Evolutionary conservation across 2,329 filamentous ascomycete species (phyloP).

Genomic region (Calonectria montana): DNA sequence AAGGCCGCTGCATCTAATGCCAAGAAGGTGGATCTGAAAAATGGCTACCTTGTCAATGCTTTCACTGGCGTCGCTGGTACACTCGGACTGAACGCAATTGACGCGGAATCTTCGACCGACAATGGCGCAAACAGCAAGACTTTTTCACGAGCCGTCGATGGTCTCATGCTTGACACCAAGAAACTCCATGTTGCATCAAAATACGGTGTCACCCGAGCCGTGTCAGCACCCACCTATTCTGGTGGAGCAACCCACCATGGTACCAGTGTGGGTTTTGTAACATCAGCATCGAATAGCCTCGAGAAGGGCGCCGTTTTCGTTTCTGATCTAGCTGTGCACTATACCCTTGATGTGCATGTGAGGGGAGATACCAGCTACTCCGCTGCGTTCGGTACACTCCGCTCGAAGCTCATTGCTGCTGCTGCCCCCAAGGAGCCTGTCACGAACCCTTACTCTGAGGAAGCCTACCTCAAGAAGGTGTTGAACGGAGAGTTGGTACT

Average conservation of each 20-base stretch:
- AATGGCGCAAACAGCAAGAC: conserved; percentile 58
- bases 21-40: conserved; percentile 59
- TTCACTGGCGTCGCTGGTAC: conserved; percentile 71
- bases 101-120: conserved; percentile 65
- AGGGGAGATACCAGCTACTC: conserved; percentile 63
- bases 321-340: conserved; percentile 67
- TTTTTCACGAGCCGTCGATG: conserved; percentile 70
- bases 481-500: conserved; percentile 65
- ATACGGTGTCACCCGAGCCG: conserved; percentile 69
- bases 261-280: conserved; percentile 69
- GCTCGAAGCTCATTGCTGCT: conserved; percentile 65
- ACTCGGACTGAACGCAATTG: conserved; percentile 73
- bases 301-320: conserved; percentile 64
- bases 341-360: conserved; percentile 61
- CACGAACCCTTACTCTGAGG: conserved; percentile 59
- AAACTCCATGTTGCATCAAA: conserved; percentile 64
- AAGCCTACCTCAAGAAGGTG: conserved; percentile 64
- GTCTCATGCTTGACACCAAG: conserved; percentile 65
- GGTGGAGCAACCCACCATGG: conserved; percentile 61
- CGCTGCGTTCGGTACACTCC: conserved; percentile 62
- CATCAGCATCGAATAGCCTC: conserved; percentile 59
- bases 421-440: conserved; percentile 50
- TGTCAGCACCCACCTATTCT: conserved; percentile 65
- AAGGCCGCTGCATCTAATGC: conserved; percentile 48
- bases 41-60: conserved; percentile 71